Base-by-base conservation (phyloP, 176 grass and related monocot species). In the Eleusine coracana region DNA sequence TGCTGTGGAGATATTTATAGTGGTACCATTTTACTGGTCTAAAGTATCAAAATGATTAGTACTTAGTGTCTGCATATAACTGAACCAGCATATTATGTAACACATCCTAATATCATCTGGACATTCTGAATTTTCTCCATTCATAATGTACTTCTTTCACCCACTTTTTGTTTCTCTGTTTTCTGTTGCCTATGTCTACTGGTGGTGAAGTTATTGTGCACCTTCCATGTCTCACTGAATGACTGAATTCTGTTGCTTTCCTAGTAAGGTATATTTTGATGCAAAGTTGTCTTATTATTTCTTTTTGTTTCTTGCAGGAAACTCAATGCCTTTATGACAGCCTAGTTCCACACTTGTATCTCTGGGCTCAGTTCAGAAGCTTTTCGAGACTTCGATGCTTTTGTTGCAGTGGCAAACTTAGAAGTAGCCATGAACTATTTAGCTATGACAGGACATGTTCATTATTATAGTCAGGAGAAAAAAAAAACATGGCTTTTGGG, bases 301-400 rank as follows among this genome's bases (percentile, higher is more conserved):
- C 51, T 23, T 71, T 9, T 42, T 64, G 36, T 72, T 6, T 51
- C 40, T 17, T 79, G 14, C 44, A 79, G 67, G 83, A 20, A 85
- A 85, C 44, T 85, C 67, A 27, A 64, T 65, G 83, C 75, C 83
- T 85, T 85, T 85, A 85, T 79, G 75, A 85, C 1, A 63, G 42
- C 66, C 18, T 63, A 48, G 5, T 71, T 18, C 18, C 5, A 27
- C 18, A 12, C 52, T 56, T 71, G 67, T 70, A 71, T 37, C 40
- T 18, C 18, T 60, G 27, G 38, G 7, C n/a, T 77, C 23, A 9
- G 72, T 59, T 78, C 28, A 71, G 83, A 60, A 70, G 28, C 52
- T 71, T 78, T 37, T 78, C 37, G 5, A 49, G 34, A 25, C 37
- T 34, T 11, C 48, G 27, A 77, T 49, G 39, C 17, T 27, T 82